phyloP scores from a whole-genome alignment of 73 alveolate genomes.

The Paramecium sexaurelia region DNA sequence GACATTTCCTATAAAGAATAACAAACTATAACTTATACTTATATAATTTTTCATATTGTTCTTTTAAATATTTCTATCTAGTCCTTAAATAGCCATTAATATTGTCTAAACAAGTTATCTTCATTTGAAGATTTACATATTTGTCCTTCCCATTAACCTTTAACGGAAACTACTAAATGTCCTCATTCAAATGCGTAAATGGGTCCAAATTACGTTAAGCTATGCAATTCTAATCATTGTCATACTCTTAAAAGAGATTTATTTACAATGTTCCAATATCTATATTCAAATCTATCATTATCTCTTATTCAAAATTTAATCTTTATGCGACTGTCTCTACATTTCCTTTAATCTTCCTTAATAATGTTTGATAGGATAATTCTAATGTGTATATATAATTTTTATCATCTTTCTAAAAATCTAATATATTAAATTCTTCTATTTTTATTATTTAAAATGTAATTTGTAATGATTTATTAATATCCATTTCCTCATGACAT shows the following conservation, averaged over 20 bases:
- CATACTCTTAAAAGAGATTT: not conserved
- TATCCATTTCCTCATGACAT: not conserved
- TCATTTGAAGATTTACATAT: not conserved
- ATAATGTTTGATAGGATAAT: not conserved
- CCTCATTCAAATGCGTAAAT: not conserved
- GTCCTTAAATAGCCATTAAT: not conserved
- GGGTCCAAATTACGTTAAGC: conserved; percentile 31
- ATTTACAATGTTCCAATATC: not conserved
- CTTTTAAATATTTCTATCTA: not conserved
- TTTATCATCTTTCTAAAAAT: conserved; percentile 5
- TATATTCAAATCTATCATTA: not conserved
- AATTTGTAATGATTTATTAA: not conserved
- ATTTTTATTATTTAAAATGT: not conserved
- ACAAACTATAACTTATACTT: not conserved
- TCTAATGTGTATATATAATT: not conserved
- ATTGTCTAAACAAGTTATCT: not conserved
- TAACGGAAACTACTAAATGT: not conserved
- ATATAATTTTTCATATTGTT: not conserved
- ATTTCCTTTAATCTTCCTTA: not conserved
- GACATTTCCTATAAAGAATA: not conserved
- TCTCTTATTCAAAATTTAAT: not conserved
- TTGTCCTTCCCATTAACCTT: not conserved
- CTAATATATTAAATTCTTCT: not conserved
- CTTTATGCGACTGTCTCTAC: conserved; percentile 16
- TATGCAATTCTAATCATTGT: not conserved